A percentile compares a stretch with the other conserved stretches of the same genome.
phyloP scores from a whole-genome alignment of 2,329 filamentous ascomycete genomes.

The Triangularia setosa region DNA sequence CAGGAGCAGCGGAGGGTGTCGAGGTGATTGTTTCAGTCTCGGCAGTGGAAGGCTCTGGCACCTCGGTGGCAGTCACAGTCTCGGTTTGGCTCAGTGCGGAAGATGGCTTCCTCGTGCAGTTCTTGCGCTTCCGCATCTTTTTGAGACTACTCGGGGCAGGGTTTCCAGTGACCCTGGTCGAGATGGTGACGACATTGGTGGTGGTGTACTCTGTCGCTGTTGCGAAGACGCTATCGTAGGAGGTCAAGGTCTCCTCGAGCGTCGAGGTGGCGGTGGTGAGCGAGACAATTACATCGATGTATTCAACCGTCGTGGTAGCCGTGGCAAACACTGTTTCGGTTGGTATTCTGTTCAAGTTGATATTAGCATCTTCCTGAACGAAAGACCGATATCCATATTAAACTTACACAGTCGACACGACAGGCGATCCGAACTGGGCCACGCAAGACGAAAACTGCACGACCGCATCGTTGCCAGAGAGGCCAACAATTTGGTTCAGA shows the following conservation, averaged over 20 bases:
- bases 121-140: neutral
- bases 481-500: neutral
- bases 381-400: too few relatives aligned
- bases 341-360: neutral
- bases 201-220: conserved; percentile 8
- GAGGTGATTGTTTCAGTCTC: neutral
- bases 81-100: neutral
- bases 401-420: neutral
- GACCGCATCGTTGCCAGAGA: neutral
- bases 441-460: conserved; percentile 1
- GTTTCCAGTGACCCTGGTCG: neutral
- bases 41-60: neutral
- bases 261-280: neutral
- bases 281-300: conserved; percentile 1
- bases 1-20: neutral
- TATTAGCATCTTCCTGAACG: neutral
- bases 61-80: neutral
- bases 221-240: neutral
- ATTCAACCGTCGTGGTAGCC: neutral
- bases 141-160: neutral
- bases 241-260: conserved; percentile 1
- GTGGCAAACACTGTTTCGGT: neutral
- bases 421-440: neutral
- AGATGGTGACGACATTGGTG: neutral
- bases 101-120: neutral